phyloP scores from a whole-genome alignment of 2,329 filamentous ascomycete genomes.

The Fusarium tjaetaba region DNA sequence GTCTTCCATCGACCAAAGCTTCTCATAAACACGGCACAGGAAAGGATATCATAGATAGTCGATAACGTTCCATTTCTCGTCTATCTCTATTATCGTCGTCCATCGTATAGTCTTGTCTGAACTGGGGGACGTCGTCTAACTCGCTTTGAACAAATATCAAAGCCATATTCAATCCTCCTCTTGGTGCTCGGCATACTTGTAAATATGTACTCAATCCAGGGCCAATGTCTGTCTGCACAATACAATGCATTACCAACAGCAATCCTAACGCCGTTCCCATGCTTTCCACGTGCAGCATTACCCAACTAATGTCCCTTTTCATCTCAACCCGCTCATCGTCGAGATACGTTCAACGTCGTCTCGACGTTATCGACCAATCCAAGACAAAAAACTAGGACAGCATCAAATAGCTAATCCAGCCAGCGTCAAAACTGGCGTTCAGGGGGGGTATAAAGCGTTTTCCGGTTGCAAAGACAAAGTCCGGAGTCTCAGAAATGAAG shows the following conservation, averaged over 20 bases:
- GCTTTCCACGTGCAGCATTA: constrained; percentile 41
- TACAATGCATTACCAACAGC: constrained; percentile 35
- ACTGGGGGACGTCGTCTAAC: constrained; percentile 13
- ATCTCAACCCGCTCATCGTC: constrained; percentile 15
- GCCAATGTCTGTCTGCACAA: constrained; percentile 26
- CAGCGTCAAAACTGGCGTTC: constrained; percentile 27
- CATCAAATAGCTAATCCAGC: constrained; percentile 13
- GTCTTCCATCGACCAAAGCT: neutral
- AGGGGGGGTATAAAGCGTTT: constrained; percentile 36
- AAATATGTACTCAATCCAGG: constrained; percentile 14
- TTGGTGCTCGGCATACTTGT: constrained; percentile 12
- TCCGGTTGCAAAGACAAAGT: constrained; percentile 15
- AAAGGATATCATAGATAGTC: neutral
- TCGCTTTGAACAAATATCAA: constrained; percentile 13
- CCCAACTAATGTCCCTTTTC: constrained; percentile 36
- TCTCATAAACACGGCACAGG: neutral
- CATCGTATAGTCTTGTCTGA: constrained; percentile 25
- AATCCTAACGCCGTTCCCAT: constrained; percentile 43
- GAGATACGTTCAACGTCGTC: constrained; percentile 22
- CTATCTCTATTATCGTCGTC: constrained; percentile 40
- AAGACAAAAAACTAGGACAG: constrained; percentile 27
- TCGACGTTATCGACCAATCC: constrained; percentile 23
- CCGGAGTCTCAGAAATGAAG: constrained; percentile 21
- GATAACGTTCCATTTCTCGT: constrained; percentile 35
- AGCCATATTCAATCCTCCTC: constrained; percentile 6